Evolutionary conservation across 2,329 filamentous ascomycete genomes (phyloP), one percentile per base, ranked within the genome.

Genomic region (Boeremia lycopersici): DNA sequence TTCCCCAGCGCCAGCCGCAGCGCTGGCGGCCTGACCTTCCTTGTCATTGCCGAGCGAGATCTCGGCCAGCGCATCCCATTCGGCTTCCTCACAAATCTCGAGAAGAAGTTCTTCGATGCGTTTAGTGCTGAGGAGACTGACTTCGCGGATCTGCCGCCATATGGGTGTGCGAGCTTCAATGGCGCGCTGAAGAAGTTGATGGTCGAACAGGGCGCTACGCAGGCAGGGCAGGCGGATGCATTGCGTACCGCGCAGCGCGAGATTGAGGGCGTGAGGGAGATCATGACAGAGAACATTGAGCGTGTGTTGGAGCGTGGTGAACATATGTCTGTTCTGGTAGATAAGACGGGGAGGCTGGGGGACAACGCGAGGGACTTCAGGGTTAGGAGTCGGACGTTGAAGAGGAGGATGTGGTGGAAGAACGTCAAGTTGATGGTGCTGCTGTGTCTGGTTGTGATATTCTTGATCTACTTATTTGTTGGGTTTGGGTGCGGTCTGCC

Each of bases 391-490:
- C 82, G 92, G 25, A 92, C 91, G 1, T 76, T 99, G 66, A 90
- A 95, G 79, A 84, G 96, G 71, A 85, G 89, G 77, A 98, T 99
- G 95, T 99, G 95, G 95, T 98, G 93, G 93, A 98, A 98, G 87
- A 98, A 99, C 75, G 84, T 96, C 40, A 96, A 96, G 80, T 78
- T 99, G 64, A 96, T 98, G 92, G 88, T 85, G 6, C 76, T 99
- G 65, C 71, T 93, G 58, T 81, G 77, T 4, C 70, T 97, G 39
- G 91, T 93, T 1, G 77, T 95, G 25, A 74, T 90, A 8, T 90
- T 90, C 68, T 76, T 90, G 74, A 68, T 90, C 4, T 91, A 90
- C 71, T 69, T 91, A 11, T 86, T 90, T 63, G 82, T 90, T 19
- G 88, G 88, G 0, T 87, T 90, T 75, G 88, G 86, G 5, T 91